phyloP scores from a whole-genome alignment of 805 yeast genomes.

The Barnettozyma botsteinii region DNA sequence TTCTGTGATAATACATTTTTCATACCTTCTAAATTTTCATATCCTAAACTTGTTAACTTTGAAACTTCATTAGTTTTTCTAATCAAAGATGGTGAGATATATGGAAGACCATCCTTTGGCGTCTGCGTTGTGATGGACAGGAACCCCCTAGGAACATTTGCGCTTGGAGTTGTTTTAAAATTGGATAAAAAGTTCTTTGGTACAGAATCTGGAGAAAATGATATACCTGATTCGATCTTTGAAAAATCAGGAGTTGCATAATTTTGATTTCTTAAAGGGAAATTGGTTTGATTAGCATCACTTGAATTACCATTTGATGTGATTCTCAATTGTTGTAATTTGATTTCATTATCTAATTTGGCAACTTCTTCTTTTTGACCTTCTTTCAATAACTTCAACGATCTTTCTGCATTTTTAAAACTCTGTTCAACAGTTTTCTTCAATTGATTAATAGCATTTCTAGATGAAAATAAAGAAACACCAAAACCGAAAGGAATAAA shows the following conservation, averaged over 20 bases:
- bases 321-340: constrained; percentile 15
- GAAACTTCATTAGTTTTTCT: constrained; percentile 32
- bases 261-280: constrained; percentile 21
- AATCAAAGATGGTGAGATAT: constrained; percentile 32
- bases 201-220: constrained; percentile 2
- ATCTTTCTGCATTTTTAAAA: constrained; percentile 16
- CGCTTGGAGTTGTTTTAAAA: neutral
- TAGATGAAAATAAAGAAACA: constrained; percentile 18
- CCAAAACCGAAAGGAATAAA: constrained; percentile 36
- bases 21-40: constrained; percentile 30
- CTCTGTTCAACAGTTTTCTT: constrained; percentile 13
- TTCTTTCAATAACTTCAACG: constrained; percentile 13
- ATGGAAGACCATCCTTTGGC: constrained; percentile 33
- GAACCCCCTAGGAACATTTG: constrained; percentile 27
- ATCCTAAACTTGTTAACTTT: constrained; percentile 28
- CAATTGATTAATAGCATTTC: constrained; percentile 7
- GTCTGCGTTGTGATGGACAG: constrained; percentile 26
- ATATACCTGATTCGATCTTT: constrained; percentile 14
- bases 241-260: constrained; percentile 17
- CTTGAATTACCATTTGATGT: neutral
- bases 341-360: constrained; percentile 14
- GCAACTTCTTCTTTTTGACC: constrained; percentile 16
- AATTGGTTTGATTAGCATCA: constrained; percentile 5
- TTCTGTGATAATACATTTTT: constrained; percentile 24
- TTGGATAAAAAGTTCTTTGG: neutral